Base-by-base conservation (phyloP, 2,329 filamentous ascomycete species). In the Aspergillus sp. region DNA sequence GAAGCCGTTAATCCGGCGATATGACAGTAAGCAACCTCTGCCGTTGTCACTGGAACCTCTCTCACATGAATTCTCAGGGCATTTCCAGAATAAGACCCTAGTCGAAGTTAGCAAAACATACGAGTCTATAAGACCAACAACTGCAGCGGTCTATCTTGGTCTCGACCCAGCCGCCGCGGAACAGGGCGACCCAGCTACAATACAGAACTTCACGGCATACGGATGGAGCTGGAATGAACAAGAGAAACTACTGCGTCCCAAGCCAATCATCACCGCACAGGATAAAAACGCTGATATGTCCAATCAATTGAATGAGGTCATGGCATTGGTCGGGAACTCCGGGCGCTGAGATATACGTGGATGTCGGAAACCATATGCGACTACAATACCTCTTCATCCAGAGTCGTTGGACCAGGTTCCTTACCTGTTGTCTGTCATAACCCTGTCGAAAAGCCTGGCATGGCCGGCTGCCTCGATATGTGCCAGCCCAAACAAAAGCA, bases 191-290 rank as follows among this genome's bases (percentile, higher is more conserved):
- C 36, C 50, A 3, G 40, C 45, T 12, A 39, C 57, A 3, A 53
- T 62, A 34, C 39, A 47, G 13, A 53, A 44, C 26, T 50, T 62
- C 28, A 56, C 50, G 2, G 41, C 49, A 27, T 56, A 42, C 41
- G 60, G 57, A 10, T 64, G 60, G 60, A 50, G 42, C 24, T 63
- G 57, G 54, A 52, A 63, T 35, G 34, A 45, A 20, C 43, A 53
- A n/a, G 44, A 48, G 7, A 48, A 49, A 30, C 30, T 64, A 32
- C 43, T 63, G 19, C 41, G 47, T 29, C 59, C 60, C 15, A 55
- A 55, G 20, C 42, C 55, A 17, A 49, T 48, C n/a, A 35, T 37
- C 8, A 35, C 39, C 26, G 24, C 39, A 25, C 24, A 39, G 30
- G 37, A 40, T 30, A 35, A 39, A 17, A 34, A 39, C 13, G 26